Conservation (phyloP, 2,329 filamentous ascomycete genomes). For the Calonectria leucothoes region DNA sequence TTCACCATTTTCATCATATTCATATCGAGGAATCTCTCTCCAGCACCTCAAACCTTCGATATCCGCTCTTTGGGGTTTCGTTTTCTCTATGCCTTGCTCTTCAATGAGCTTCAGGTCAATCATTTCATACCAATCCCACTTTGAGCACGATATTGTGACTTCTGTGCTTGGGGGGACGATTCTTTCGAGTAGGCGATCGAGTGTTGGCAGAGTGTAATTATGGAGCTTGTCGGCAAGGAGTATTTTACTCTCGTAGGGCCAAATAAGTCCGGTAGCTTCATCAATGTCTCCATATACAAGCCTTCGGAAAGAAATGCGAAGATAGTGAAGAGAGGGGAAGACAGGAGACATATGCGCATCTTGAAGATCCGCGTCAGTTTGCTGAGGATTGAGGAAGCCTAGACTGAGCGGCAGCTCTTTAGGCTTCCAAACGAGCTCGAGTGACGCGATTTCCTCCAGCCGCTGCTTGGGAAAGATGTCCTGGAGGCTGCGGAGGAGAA, state of each 20-base stretch:
- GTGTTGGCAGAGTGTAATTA: constrained; percentile 17
- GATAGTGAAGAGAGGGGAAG: constrained; percentile 23
- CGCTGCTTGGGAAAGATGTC: constrained; percentile 22
- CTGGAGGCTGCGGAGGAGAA: constrained; percentile 29
- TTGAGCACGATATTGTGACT: constrained; percentile 27
- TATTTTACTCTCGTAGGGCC: constrained; percentile 25
- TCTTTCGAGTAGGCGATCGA: constrained; percentile 26
- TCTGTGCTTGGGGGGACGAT: constrained; percentile 25
- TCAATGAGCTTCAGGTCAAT: constrained; percentile 28
- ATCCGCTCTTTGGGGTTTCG: constrained; percentile 24
- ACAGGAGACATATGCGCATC: neutral
- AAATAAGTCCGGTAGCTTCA: constrained; percentile 21
- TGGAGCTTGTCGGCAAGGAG: constrained; percentile 21
- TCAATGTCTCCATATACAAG: constrained; percentile 24
- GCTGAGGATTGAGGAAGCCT: constrained; percentile 13
- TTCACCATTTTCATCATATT: neutral
- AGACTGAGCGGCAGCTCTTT: constrained; percentile 16
- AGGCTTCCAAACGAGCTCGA: constrained; percentile 31
- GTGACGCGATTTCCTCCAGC: constrained; percentile 25
- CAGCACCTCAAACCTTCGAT: constrained; percentile 32
- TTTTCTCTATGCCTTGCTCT: constrained; percentile 23
- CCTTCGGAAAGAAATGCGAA: constrained; percentile 26
- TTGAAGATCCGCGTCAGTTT: neutral
- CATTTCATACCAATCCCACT: constrained; percentile 31
- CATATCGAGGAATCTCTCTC: constrained; percentile 19